These are phyloP conservation scores for Xylariales sp. DNA, from an alignment of 2,329 filamentous ascomycete genomes.

Conservation along the genomic window DNA sequence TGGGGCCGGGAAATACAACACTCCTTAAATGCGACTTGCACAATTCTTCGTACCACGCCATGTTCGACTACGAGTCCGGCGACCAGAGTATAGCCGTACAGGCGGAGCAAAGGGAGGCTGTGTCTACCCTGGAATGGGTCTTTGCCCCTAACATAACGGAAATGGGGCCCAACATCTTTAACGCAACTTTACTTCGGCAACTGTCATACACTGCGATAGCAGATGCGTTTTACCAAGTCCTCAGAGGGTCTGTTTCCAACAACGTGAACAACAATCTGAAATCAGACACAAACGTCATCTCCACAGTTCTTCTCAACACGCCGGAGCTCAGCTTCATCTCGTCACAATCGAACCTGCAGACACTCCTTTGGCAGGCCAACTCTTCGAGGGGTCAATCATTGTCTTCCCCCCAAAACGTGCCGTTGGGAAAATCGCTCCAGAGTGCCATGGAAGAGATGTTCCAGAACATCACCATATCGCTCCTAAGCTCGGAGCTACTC, in stretches of 20 bases:
- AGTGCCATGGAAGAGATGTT: slow-evolving; percentile 14
- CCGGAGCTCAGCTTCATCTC: slow-evolving; percentile 2
- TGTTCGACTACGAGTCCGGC: slow-evolving; percentile 2
- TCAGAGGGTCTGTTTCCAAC: not conserved
- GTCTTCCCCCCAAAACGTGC: not conserved
- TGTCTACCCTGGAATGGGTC: too few species aligned
- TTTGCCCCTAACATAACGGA: not conserved
- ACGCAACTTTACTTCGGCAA: not conserved
- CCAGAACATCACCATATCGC: slow-evolving; percentile 8
- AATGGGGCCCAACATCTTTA: not conserved
- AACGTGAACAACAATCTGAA: not conserved
- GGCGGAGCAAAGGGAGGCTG: not conserved
- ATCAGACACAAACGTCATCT: not conserved
- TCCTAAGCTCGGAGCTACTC: slow-evolving; percentile 7
- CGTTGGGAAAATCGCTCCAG: not conserved
- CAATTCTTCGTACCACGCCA: slow-evolving; percentile 10
- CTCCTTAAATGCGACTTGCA: slow-evolving; percentile 10
- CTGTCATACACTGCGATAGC: not conserved
- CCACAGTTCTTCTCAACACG: not conserved
- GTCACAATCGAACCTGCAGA: not conserved
- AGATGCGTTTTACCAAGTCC: not conserved
- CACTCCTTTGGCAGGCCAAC: not conserved
- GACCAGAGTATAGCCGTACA: not conserved
- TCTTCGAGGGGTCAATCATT: not conserved
- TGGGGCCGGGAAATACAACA: not conserved